Evolutionary conservation across 2,329 filamentous ascomycete species (phyloP), one percentile per base, ranked within the genome.

Genomic region (Monosporascus sp.): DNA sequence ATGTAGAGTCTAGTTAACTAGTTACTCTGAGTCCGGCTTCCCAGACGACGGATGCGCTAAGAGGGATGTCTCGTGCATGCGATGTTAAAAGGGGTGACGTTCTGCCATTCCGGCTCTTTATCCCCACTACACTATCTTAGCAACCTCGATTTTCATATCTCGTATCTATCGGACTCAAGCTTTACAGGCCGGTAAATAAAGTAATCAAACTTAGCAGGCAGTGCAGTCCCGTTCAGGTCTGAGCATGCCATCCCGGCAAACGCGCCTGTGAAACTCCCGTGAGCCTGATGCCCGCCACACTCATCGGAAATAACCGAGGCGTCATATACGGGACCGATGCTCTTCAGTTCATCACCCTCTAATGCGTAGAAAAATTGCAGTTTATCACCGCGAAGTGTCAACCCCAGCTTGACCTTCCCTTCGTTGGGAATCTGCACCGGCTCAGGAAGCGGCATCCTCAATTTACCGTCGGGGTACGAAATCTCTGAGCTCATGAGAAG

Each of bases 211-310:
- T 55, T 68, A 0, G 80, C 79, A 50, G 68, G 64, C 51, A 65
- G 57, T 8, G 70, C 77, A 17, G 73, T 74, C 2, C 80, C 80
- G 52, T 83, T 82, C 43, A 81, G 51, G 63, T 83, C 80, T 3
- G 78, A 82, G 41, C 76, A 78, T 1, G 80, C 79, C 57, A 83
- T 67, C 0, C 80, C 80, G 0, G 82, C 76, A 69, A 83, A 83
- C 0, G 82, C 80, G 0, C 82, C 82, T 0, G 82, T 86, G 57
- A 86, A 86, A 64, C 82, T 86, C 1, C 82, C 82, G 57, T 85
- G 80, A 2, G 71, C 75, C 55, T 78, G 75, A 56, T 85, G 81
- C 0, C 82, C 82, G 9, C 82, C 82, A 53, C 82, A 86, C 68
- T 86, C 83, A 59, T 86, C 83, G 11, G 76, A 81, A 7, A 86